Percentiles rank a stretch among this genome's conserved stretches.
These are phyloP conservation scores for Spergularia azorica DNA, from an alignment of 179 eudicot genomes.

Conservation along the genomic window DNA sequence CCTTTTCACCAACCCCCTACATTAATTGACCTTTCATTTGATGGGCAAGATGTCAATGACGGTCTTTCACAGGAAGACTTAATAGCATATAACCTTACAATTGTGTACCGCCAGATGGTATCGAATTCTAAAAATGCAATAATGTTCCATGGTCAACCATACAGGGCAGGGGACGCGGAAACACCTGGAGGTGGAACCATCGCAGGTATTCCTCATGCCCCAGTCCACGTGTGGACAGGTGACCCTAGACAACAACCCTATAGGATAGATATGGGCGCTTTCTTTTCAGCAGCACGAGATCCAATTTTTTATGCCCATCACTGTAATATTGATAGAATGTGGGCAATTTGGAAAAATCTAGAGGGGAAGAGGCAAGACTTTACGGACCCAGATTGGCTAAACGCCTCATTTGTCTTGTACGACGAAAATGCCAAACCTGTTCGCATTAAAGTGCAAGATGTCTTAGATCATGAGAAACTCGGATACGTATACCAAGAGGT, in stretches of 20 bases:
- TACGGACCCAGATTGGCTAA: slow-evolving; percentile 53
- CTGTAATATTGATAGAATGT: slow-evolving; percentile 57
- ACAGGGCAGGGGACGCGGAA: slow-evolving; percentile 52
- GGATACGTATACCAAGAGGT: slow-evolving; percentile 65
- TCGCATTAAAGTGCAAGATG: slow-evolving; percentile 51
- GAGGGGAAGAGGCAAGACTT: slow-evolving; percentile 43
- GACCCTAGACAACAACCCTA: slow-evolving; percentile 45
- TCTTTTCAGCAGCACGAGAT: slow-evolving; percentile 65
- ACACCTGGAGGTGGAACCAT: slow-evolving; percentile 52
- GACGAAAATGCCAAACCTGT: slow-evolving; percentile 63
- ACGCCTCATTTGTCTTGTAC: slow-evolving; percentile 50
- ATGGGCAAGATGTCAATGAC: too few species aligned
- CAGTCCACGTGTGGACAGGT: slow-evolving; percentile 62
- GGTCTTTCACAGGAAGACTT: background rate
- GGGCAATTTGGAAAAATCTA: slow-evolving; percentile 66
- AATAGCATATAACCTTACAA: slow-evolving; percentile 37
- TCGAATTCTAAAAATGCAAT: slow-evolving; percentile 34
- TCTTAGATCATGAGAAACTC: slow-evolving; percentile 44
- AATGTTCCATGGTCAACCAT: slow-evolving; percentile 50
- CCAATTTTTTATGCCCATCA: slow-evolving; percentile 69
- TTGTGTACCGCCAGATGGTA: slow-evolving; percentile 69
- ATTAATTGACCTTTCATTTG: slow-evolving; percentile 37
- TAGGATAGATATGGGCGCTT: slow-evolving; percentile 60
- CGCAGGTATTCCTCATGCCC: slow-evolving; percentile 56
- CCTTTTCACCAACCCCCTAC: slow-evolving; percentile 46